A percentile compares a stretch with the other conserved stretches of the same genome.
Evolutionary conservation across 257 asterid species (phyloP).

Genomic region (Capsicum pubescens): DNA sequence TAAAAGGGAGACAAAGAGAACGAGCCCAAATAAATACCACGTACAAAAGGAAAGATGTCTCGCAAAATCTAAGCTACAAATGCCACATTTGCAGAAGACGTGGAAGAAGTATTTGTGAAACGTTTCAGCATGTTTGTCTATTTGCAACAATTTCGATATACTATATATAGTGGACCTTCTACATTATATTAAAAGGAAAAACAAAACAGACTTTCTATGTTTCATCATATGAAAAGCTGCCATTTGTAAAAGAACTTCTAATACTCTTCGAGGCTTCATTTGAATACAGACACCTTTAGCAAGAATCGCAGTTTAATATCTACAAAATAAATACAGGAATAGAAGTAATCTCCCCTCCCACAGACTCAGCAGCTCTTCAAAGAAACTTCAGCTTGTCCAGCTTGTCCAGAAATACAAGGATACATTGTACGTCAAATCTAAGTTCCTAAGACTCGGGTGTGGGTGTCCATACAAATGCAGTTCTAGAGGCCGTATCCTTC

Average conservation of each 20-base stretch:
- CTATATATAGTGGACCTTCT: neutral
- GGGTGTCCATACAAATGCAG: neutral
- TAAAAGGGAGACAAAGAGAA: neutral
- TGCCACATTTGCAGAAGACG: neutral
- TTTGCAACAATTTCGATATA: neutral
- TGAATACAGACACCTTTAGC: constrained; percentile 17
- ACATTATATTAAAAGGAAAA: neutral
- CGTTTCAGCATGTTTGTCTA: constrained; percentile 13
- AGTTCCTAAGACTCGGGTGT: neutral
- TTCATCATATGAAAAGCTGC: neutral
- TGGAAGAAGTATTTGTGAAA: constrained; percentile 10
- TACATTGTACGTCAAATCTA: neutral
- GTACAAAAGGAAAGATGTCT: neutral
- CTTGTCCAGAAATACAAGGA: neutral
- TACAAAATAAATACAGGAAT: neutral
- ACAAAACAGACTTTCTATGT: no score
- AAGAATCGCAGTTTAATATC: neutral
- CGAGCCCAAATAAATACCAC: constrained; percentile 27
- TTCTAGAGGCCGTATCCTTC: neutral
- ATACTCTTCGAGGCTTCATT: neutral
- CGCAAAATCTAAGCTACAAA: constrained; percentile 19
- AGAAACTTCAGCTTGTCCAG: constrained; percentile 2
- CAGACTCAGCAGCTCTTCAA: constrained; percentile 1
- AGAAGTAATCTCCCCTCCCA: constrained; percentile 17
- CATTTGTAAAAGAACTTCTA: neutral